Base-by-base conservation (phyloP, 345 rosid species). In the Eucalyptus albens region DNA sequence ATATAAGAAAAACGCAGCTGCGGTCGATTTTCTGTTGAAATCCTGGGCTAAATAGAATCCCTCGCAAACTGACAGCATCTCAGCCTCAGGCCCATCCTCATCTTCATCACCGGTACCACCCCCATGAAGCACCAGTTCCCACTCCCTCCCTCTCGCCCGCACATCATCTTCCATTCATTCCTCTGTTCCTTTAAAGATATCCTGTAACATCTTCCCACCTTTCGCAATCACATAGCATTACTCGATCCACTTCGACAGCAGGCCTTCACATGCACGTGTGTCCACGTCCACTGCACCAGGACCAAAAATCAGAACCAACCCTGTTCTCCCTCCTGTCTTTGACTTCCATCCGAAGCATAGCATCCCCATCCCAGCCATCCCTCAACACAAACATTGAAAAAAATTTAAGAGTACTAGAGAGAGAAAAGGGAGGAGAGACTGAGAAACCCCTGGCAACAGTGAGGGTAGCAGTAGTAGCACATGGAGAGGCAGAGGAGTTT, bases 401-500 rank as follows among this genome's bases (percentile, higher is more conserved):
- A 2, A 6, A 5, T 53, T 53, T 21, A 3, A 37, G 19, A 55
- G 29, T 5, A 50, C 9, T 29, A 5, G 56, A 44, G 29, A 21
- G 31, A 42, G 65, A 31, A 53, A 31, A 31, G 45, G 4, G 26
- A 26, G 27, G 53, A 37, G 49, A 42, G 8, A 11, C 27, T 50
- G 21, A 56, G 21, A 44, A 40, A 42, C 31, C 59, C 51, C 42
- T 7, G 31, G 42, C 40, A 47, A 44, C 56, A 55, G 80, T 37
- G 31, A 55, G 27, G 4, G 31, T 40, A 51, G 44, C 21, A 29
- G 69, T 0, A 6, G 22, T 4, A 6, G 22, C 40, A 81, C 86
- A 97, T 97, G 99, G 99, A 97, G 91, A 95, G 96, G 91, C 98
- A 94, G 89, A 90, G 92, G 90, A 97, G 97, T 93, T 97, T 97